These are phyloP conservation scores for Adansonia gregorii DNA, from an alignment of 441 rosid species.

Conservation along the genomic window DNA sequence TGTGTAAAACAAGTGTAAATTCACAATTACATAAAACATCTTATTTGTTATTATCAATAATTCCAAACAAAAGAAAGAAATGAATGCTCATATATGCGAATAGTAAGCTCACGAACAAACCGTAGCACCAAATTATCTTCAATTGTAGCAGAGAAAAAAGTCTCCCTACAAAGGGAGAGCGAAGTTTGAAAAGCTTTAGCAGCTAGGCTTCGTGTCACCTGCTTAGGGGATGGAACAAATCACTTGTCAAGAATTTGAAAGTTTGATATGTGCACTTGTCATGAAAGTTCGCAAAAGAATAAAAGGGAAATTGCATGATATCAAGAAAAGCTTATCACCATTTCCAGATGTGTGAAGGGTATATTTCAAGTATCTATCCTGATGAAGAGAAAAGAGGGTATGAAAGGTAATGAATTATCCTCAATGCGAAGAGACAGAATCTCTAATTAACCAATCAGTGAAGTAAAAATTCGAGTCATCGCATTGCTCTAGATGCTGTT, in stretches of 20 bases:
- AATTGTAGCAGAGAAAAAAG: constrained; percentile 80
- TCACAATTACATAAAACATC: neutral
- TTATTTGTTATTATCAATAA: neutral
- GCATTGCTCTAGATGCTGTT: neutral
- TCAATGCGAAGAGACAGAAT: neutral
- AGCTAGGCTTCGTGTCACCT: constrained; percentile 91
- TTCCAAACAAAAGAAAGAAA: constrained; percentile 16
- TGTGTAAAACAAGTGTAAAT: neutral
- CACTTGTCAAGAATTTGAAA: neutral
- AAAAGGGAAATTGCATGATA: neutral
- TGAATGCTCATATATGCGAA: neutral
- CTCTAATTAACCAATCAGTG: neutral
- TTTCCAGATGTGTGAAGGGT: neutral
- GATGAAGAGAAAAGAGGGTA: neutral
- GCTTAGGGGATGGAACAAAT: constrained; percentile 28
- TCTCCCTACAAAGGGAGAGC: constrained; percentile 78
- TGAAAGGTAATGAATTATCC: neutral
- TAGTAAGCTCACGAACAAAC: constrained; percentile 41
- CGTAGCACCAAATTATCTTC: constrained; percentile 70
- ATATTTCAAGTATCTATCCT: neutral
- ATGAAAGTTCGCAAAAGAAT: neutral
- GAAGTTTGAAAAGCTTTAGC: constrained; percentile 86
- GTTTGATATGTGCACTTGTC: neutral
- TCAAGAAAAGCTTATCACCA: neutral
- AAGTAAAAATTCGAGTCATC: neutral